phyloP scores from a whole-genome alignment of 2,329 filamentous ascomycete genomes.

The Sporothrix globosa region DNA sequence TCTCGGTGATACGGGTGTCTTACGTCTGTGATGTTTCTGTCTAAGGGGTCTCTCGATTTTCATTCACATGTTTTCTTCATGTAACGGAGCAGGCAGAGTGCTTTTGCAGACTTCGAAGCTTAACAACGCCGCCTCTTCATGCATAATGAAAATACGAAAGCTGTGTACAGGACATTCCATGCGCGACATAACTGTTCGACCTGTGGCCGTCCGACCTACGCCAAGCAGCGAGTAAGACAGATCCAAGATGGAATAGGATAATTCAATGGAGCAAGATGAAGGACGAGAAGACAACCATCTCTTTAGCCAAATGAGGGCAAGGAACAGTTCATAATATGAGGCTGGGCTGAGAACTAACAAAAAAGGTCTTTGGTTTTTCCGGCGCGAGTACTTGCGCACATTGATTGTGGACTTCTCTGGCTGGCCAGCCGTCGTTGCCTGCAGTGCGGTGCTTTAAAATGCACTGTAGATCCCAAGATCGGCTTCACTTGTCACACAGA shows the following conservation, averaged over 20 bases:
- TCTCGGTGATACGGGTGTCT: not conserved
- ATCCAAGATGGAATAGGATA: not conserved
- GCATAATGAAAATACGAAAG: not conserved
- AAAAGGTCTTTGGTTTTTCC: not conserved
- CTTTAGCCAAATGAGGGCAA: conserved; percentile 18
- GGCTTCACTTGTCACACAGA: not conserved
- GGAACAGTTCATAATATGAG: conserved; percentile 23
- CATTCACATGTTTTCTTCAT: not conserved
- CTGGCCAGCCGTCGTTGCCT: not conserved
- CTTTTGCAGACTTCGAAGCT: not conserved
- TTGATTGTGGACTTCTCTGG: not conserved
- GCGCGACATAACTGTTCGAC: conserved; percentile 8
- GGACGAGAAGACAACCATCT: not conserved
- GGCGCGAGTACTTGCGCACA: not conserved
- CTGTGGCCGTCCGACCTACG: not conserved
- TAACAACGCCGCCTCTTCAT: not conserved
- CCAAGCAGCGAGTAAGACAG: not conserved
- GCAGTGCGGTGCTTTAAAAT: not conserved
- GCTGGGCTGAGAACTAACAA: conserved; percentile 15
- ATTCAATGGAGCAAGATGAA: not conserved
- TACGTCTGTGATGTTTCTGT: not conserved
- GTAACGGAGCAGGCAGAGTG: not conserved
- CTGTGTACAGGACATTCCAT: not conserved
- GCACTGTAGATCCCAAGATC: conserved; percentile 1
- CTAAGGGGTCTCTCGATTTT: not conserved